Percentiles rank a stretch among this genome's conserved stretches.
Conservation (phyloP, 169 alveolate species). For the Eimeria sp. region DNA sequence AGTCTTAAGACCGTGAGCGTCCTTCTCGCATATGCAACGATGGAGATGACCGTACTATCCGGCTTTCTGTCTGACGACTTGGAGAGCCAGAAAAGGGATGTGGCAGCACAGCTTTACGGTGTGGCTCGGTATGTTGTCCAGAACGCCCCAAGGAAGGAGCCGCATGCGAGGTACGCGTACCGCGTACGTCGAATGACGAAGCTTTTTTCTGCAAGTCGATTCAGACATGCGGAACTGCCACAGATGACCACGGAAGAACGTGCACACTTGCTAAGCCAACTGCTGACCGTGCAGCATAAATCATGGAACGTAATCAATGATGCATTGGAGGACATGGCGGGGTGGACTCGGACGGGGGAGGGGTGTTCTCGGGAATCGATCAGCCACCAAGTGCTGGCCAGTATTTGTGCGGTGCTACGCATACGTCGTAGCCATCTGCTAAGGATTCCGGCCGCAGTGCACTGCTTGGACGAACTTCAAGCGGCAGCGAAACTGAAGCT, state of each 20-base stretch:
- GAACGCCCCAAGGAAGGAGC: not conserved
- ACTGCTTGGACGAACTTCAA: not conserved
- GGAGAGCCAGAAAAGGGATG: not conserved
- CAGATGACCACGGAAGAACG: not conserved
- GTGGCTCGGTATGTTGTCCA: not conserved
- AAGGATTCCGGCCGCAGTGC: constrained; percentile 5
- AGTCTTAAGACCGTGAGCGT: not conserved
- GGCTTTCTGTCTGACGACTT: not conserved
- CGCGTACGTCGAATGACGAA: not conserved
- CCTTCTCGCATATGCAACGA: not conserved
- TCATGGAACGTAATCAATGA: not conserved
- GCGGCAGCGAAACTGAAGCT: too few species aligned
- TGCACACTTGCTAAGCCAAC: not conserved
- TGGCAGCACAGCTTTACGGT: not conserved
- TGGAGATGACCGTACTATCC: not conserved
- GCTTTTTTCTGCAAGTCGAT: not conserved
- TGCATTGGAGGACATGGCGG: not conserved
- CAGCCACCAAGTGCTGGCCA: not conserved
- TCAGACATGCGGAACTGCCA: not conserved
- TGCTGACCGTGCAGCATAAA: not conserved
- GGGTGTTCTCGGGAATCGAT: not conserved
- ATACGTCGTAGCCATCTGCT: not conserved
- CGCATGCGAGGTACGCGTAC: not conserved
- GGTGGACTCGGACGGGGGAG: not conserved
- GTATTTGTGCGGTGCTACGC: not conserved